Evolutionary conservation across 805 yeast genomes (phyloP), one percentile per base, ranked within the genome.

Genomic region (Cyberlindnera mrakii): DNA sequence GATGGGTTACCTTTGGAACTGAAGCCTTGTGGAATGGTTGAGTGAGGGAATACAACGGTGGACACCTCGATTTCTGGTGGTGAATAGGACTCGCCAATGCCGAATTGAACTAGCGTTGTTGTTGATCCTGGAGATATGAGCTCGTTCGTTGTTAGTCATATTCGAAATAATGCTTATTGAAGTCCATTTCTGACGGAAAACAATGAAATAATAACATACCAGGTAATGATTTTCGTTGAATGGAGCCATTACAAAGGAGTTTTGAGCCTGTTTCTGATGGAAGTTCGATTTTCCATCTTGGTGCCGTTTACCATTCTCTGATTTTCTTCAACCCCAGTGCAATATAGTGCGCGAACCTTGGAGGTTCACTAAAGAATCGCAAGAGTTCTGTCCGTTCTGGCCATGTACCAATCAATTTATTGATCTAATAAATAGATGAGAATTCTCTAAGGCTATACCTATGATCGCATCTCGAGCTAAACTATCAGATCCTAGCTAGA

Each of bases 61-160:
- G 96, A 95, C 25, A 89, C 69, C 44, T 78, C 77, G 49, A 75
- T 76, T 20, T 80, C 75, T 2, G 97, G 95, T 2, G 93, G 87
- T 8, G 84, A 66, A 48, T 86, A 71, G 1, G 85, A 70, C 52
- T 84, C 95, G 23, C 73, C 70, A 23, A 90, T 68, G 2, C 96
- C 96, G 59, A 85, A 80, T 51, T 84, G 85, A 25, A 86, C 85
- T 42, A 82, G 67, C 0, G 97, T 87, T 42, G 74, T 66, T 41
- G 67, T 69, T 3, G 95, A 83, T 25, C 96, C 96, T 1, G 95
- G 86, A 43, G 87, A 81, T 25, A 90, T 75, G 25, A 90, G 75
- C 67, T 62, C 30, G 30, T 30, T n/a, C 39, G 42, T 23, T 23
- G 47, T 42, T 35, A 32, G 55, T 49, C 18, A 29, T 11, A 23